Evolutionary conservation across 1,284 basidiomycete species (phyloP), one percentile per base, ranked within the genome.

Genomic region (Golubevia pallescens): DNA sequence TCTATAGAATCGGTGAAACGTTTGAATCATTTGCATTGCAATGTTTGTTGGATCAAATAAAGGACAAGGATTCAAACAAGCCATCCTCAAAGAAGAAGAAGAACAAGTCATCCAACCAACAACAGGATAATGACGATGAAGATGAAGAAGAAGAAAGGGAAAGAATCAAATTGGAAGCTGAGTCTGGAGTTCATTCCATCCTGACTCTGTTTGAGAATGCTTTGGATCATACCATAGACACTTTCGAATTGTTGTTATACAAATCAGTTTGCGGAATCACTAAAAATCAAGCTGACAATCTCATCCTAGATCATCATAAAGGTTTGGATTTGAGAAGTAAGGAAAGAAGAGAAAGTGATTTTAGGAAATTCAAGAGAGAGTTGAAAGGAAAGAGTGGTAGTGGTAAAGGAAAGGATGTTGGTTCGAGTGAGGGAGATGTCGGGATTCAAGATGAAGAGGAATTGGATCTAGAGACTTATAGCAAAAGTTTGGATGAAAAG

Each of bases 211-310:
- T 84, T 62, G 82, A 84, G 64, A 78, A 84, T 63, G 69, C 76
- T 19, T 67, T 84, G 19, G 82, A 84, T 58, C 79, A 83, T 61
- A 78, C 75, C 2, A 71, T 83, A 61, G 82, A 84, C 59, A 78
- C 80, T 0, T 77, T 81, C 32, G 82, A 84, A 65, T 75, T 84
- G 24, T 84, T 75, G 63, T 81, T 77, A n/a, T 66, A 81, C 54
- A 62, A 74, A 10, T 70, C 69, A 7, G 77, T 84, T 8, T 83
- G 83, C 61, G 79, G 78, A 13, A 70, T 84, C 57, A 74, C 73
- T 8, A 56, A 77, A 2, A 64, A 71, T 3, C 79, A 83, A 61
- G 80, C 82, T 3, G 61, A 65, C 38, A 63, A 60, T 51, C 77
- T 85, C 63, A 81, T 79, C n/a, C 65, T 85, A 20, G 66, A 68